Evolutionary conservation across 768 basidiomycete species (phyloP).

Genomic region (Paxillus ammoniavirescens): DNA sequence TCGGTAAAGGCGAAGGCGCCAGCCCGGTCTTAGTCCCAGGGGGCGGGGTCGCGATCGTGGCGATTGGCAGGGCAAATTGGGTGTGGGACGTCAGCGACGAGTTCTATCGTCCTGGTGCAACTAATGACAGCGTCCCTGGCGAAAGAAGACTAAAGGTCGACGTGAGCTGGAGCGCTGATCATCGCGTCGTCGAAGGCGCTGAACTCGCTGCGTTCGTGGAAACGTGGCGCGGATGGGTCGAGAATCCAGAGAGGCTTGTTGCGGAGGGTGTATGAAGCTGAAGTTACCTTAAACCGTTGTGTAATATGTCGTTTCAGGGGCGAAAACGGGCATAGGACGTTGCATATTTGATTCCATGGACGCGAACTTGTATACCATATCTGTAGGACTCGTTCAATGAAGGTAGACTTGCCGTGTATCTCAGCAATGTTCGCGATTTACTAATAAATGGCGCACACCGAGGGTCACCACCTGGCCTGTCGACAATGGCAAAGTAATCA

Average conservation of each 20-base stretch:
- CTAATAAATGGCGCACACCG: too few species aligned
- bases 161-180: constrained; percentile 85
- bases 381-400: too few species aligned
- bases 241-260: constrained; percentile 68
- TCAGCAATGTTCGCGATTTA: too few species aligned
- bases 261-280: constrained; percentile 41
- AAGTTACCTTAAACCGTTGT: too few species aligned
- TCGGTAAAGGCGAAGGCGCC: constrained; percentile 71
- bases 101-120: constrained; percentile 15
- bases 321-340: too few species aligned
- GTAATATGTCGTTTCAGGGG: too few species aligned
- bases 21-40: constrained; percentile 77
- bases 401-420: too few species aligned
- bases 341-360: too few species aligned
- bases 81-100: constrained; percentile 63
- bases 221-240: constrained; percentile 78
- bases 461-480: too few species aligned
- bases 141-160: constrained; percentile 57
- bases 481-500: too few species aligned
- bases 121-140: constrained; percentile 22
- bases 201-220: constrained; percentile 89
- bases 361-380: too few species aligned
- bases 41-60: constrained; percentile 84
- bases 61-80: constrained; percentile 77
- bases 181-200: constrained; percentile 85